phyloP scores from a whole-genome alignment of 2,329 filamentous ascomycete genomes.

The Aspergillus tanneri region DNA sequence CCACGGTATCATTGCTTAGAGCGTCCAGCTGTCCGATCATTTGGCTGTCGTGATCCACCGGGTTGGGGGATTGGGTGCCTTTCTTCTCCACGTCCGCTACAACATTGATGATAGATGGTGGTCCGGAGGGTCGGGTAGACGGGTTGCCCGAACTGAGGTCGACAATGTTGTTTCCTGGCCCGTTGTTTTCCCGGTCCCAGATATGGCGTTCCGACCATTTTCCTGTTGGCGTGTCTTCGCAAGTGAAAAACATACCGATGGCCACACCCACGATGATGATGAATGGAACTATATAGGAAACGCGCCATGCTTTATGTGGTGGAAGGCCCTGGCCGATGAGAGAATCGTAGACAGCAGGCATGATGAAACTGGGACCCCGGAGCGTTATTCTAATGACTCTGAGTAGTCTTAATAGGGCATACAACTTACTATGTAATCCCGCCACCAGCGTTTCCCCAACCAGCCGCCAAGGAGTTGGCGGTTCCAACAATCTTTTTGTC shows the following conservation, averaged over 20 bases:
- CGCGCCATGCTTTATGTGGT: conserved; percentile 73
- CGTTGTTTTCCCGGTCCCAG: conserved; percentile 49
- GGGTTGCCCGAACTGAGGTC: conserved; percentile 28
- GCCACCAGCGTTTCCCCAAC: conserved; percentile 83
- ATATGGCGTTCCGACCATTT: conserved; percentile 73
- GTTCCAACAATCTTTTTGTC: conserved; percentile 90
- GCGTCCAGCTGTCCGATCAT: conserved; percentile 51
- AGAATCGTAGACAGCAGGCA: conserved; percentile 85
- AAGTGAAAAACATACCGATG: conserved; percentile 68
- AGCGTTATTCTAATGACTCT: conserved; percentile 4
- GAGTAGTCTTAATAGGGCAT: not conserved
- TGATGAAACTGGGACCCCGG: conserved; percentile 61
- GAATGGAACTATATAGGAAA: conserved; percentile 81
- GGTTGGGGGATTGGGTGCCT: conserved; percentile 22
- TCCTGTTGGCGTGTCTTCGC: conserved; percentile 79
- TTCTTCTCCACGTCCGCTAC: conserved; percentile 37
- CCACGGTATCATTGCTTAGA: conserved; percentile 59
- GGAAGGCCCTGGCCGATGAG: conserved; percentile 63
- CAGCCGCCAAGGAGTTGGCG: conserved; percentile 80
- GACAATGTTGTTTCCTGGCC: conserved; percentile 29
- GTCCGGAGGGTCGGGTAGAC: conserved; percentile 22
- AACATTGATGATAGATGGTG: conserved; percentile 27
- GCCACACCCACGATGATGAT: conserved; percentile 68
- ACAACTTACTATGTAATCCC: conserved; percentile 70
- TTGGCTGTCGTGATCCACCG: conserved; percentile 41